phyloP scores from a whole-genome alignment of 768 basidiomycete genomes.

The Lactarius tabidus region DNA sequence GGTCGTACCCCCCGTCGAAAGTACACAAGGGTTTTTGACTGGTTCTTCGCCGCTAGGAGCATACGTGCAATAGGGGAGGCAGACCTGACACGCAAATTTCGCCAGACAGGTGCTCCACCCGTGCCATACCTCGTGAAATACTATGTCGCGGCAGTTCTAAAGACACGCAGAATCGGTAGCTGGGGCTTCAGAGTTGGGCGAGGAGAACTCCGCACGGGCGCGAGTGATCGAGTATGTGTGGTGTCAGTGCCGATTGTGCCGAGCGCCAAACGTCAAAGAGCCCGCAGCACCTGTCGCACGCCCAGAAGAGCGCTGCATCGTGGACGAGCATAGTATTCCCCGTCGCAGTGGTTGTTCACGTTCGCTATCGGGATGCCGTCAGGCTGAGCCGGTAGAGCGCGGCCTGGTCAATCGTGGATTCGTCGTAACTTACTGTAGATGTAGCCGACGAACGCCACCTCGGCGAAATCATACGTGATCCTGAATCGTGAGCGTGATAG shows the following conservation, averaged over 20 bases:
- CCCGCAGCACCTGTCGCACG: conserved; percentile 66
- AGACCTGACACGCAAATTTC: no score
- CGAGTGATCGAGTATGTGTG: conserved; percentile 51
- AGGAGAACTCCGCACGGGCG: conserved; percentile 46
- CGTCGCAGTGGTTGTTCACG: conserved; percentile 87
- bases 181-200: no score
- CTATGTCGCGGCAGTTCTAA: no score
- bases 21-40: conserved; percentile 48
- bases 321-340: conserved; percentile 75
- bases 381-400: conserved; percentile 80
- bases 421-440: conserved; percentile 81
- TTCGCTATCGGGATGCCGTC: conserved; percentile 81
- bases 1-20: no score
- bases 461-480: conserved; percentile 76
- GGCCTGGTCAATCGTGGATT: conserved; percentile 80
- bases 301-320: conserved; percentile 66
- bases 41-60: no score
- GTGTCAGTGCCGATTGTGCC: conserved; percentile 55
- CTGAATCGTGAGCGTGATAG: conserved; percentile 34
- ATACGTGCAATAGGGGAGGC: no score
- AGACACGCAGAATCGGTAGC: no score
- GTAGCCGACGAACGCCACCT: conserved; percentile 73
- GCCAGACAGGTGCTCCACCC: no score
- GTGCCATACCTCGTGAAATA: no score
- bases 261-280: conserved; percentile 83